Conservation (phyloP, 371 early-diverging fungal genomes). For the Dentiscutata heterogama region DNA sequence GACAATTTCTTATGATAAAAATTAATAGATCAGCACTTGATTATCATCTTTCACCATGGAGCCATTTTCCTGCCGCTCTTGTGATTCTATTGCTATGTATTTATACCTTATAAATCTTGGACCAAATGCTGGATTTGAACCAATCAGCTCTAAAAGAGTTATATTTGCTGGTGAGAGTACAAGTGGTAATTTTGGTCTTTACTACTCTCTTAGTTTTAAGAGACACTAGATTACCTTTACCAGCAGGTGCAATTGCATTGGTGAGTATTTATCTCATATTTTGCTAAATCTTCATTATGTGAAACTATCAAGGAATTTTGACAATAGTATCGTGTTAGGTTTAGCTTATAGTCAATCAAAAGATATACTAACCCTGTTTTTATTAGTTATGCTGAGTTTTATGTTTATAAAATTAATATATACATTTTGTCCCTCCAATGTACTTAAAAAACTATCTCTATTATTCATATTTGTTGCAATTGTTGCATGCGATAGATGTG, state of each 20-base stretch:
- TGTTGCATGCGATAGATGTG: no score
- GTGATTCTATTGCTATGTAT: conserved; percentile 82
- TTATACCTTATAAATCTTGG: conserved; percentile 70
- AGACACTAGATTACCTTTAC: conserved; percentile 49
- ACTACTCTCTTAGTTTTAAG: conserved; percentile 52
- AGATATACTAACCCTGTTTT: no score
- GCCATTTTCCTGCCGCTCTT: conserved; percentile 85
- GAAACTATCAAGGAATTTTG: no score
- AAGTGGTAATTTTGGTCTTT: conserved; percentile 67
- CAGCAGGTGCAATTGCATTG: conserved; percentile 43
- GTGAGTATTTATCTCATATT: no score
- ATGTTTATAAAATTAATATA: no score
- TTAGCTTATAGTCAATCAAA: no score
- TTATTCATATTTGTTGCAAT: no score
- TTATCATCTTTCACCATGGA: conserved; percentile 81
- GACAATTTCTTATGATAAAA: neutral
- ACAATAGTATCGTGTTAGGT: no score
- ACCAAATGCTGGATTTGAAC: conserved; percentile 52
- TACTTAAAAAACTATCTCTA: no score
- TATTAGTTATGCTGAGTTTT: no score
- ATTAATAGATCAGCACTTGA: conserved; percentile 48
- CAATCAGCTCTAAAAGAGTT: conserved; percentile 52
- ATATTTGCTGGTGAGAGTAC: conserved; percentile 69
- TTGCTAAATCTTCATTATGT: no score
- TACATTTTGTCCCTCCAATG: no score